Conservation (phyloP, 257 asterid species). For the Scutellaria baicalensis region DNA sequence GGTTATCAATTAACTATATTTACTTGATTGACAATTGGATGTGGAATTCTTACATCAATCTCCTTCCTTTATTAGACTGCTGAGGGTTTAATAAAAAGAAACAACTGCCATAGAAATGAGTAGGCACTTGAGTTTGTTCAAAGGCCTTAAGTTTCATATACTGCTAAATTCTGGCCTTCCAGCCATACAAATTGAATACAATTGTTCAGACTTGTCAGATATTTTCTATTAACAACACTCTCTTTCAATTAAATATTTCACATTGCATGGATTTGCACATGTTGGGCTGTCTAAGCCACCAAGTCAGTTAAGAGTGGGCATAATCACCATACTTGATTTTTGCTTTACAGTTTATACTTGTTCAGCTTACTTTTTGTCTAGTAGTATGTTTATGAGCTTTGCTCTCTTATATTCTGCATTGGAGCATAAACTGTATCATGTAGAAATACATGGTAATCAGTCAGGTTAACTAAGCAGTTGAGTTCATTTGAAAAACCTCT, state of each 20-base stretch:
- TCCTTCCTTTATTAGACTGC: neutral
- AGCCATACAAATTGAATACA: neutral
- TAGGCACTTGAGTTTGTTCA: neutral
- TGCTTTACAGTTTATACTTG: neutral
- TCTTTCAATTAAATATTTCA: neutral
- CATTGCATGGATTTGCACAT: slow-evolving; percentile 3
- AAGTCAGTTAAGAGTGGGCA: neutral
- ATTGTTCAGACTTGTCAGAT: neutral
- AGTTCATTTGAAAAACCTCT: neutral
- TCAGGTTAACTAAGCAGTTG: neutral
- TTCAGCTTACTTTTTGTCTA: neutral
- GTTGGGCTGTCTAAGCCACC: neutral
- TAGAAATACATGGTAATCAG: neutral
- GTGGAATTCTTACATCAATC: neutral
- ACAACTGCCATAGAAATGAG: neutral
- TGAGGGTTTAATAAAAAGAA: slow-evolving; percentile 8
- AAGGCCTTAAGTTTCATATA: slow-evolving; percentile 2
- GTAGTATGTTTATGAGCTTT: neutral
- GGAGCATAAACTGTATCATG: neutral
- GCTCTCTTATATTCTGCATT: neutral
- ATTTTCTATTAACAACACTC: neutral
- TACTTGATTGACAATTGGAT: neutral
- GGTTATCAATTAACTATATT: slow-evolving; percentile 7
- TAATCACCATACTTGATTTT: neutral
- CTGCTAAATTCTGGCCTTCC: neutral